Evolutionary conservation across 1,284 basidiomycete species (phyloP), one percentile per base, ranked within the genome.

Genomic region (Prillingera fragicola): DNA sequence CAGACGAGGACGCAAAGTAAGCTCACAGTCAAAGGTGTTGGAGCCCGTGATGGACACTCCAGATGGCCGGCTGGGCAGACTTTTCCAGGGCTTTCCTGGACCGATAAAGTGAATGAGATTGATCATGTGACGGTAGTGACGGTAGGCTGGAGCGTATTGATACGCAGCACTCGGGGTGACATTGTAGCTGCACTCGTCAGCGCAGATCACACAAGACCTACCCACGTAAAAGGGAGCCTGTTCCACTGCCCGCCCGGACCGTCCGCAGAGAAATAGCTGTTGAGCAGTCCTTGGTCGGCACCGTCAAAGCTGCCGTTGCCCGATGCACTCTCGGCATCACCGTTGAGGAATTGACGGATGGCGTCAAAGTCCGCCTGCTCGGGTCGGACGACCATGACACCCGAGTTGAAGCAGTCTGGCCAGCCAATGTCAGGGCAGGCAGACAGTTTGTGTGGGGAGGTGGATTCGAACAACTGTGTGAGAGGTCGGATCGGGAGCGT

Each of bases 361-460:
- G 83, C 78, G 2, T 79, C 74, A 67, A 95, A 97, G 57, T 90
- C 90, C 41, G 81, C 79, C 54, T 84, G 76, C 2, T 83, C 81
- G 0, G 94, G 94, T 78, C 78, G 35, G 22, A 92, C 72, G 43
- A 96, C 87, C 73, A 98, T 80, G 35, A 97, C 82, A 31, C 94
- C 94, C 19, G 91, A 94, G 69, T 97, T 98, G 76, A 98, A 97
- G 49, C 94, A 91, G 70, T 98, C 94, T 29, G 94, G 94, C 94
- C 94, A 98, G 55, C 94, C 94, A 23, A 89, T 87, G 69, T 98
- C 94, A 5, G 94, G 89, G 14, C 83, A 85, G 9, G 94, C 94
- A 32, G 91, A 85, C 55, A 78, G 71, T 19, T 52, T 52, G 48
- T 69, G 65, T n/a, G 57, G 59, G 12, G 37, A 33, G 15, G 63